Evolutionary conservation across 768 basidiomycete genomes (phyloP).

Genomic region (Paxillus rubicundulus): DNA sequence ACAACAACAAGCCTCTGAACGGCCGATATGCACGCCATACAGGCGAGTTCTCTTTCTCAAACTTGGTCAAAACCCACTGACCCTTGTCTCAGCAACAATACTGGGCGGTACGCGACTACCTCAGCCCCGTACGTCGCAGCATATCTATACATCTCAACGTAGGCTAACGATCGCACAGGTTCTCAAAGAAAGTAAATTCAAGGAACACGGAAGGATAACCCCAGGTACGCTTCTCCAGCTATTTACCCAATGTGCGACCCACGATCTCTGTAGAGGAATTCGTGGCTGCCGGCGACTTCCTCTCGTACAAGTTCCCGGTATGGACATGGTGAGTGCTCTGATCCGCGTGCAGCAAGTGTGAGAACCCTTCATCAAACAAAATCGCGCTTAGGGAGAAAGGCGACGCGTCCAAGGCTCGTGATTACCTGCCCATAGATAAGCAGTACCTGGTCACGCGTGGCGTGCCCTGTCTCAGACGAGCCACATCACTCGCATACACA

Average conservation of each 20-base stretch:
- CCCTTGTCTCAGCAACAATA: conserved; percentile 68
- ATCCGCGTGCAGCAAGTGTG: not conserved
- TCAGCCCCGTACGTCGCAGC: conserved; percentile 68
- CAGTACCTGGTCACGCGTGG: conserved; percentile 95
- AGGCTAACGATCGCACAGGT: conserved; percentile 56
- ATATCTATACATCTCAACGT: conserved; percentile 15
- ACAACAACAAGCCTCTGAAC: conserved; percentile 3
- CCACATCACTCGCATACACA: conserved; percentile 88
- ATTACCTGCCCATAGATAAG: conserved; percentile 93
- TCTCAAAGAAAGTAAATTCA: conserved; percentile 97
- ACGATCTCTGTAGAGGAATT: conserved; percentile 75
- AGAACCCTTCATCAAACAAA: not conserved
- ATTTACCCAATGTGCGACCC: conserved; percentile 3
- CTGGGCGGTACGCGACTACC: conserved; percentile 92
- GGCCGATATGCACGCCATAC: conserved; percentile 46
- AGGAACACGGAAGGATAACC: conserved; percentile 95
- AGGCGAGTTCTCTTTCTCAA: conserved; percentile 27
- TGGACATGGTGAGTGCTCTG: conserved; percentile 80
- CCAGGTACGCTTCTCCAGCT: conserved; percentile 57
- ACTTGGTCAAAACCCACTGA: not conserved
- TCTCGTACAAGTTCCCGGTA: conserved; percentile 97
- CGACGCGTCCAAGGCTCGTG: conserved; percentile 78
- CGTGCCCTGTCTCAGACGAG: conserved; percentile 95
- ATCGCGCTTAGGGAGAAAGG: conserved; percentile 77
- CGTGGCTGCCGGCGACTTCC: conserved; percentile 95